Base-by-base conservation (phyloP, 2,329 filamentous ascomycete genomes). In the Fusarium sp. region DNA sequence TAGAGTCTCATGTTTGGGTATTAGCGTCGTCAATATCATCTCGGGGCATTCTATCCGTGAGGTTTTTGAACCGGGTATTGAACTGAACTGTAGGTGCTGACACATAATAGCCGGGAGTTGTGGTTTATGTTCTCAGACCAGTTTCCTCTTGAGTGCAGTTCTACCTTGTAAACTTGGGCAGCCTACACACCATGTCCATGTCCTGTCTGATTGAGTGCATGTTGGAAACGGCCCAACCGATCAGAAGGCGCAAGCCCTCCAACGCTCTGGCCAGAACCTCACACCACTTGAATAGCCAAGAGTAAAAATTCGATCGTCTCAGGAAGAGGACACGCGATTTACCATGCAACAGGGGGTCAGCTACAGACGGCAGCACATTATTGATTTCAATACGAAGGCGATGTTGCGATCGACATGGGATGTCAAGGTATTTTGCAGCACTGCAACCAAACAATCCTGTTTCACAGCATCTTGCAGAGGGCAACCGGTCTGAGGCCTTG, bases 241-340 rank as follows among this genome's bases (percentile, higher is more conserved):
- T 48, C 58, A 13, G 58, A n/a, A 61, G 41, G 37, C 23, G 23
- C 11, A 63, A 30, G 39, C 13, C 13, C 11, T 62, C 30, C 6
- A 61, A 32, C 23, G 30, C 41, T 50, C 43, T 37, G 39, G 27
- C 43, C 43, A 35, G 32, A 11, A 50, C 30, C 32, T 73, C 58
- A 54, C 41, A 71, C 62, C 59, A 73, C 54, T 43, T 13, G 18
- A 4, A 23, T 14, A 52, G 41, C 59, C 59, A 61, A 27, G 39
- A 35, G 37, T 18, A 48, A 43, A 13, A 43, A 13, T 18, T 32
- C 5, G 41, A 18, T 30, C 23, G 25, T 30, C 57, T 30, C 48
- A 30, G 48, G 48, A n/a, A 41, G 27, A 61, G 35, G 34, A 59
- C 67, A 54, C n/a, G 10, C 41, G 27, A 20, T 45, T 20, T 45